These are phyloP conservation scores for Aspergillus sojae DNA, from an alignment of 2,329 filamentous ascomycete species.

Conservation along the genomic window DNA sequence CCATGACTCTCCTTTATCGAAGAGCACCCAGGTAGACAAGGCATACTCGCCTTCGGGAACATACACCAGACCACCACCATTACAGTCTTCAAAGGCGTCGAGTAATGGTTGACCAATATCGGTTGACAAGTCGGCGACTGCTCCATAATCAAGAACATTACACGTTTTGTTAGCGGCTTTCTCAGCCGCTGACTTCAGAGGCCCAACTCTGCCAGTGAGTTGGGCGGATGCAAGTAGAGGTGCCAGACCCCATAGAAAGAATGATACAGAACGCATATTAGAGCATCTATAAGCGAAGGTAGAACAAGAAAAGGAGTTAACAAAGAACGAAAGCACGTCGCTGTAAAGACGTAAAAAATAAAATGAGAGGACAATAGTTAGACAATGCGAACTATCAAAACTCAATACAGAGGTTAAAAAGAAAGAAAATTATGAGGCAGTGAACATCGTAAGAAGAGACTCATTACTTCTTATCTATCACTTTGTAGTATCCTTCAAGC, in stretches of 20 bases:
- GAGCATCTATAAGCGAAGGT: too few species aligned
- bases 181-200: constrained; percentile 42
- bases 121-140: constrained; percentile 53
- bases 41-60: constrained; percentile 55
- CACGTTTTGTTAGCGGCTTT: constrained; percentile 55
- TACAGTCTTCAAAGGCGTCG: constrained; percentile 55
- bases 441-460: too few species aligned
- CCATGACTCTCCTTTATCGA: constrained; percentile 52
- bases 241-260: constrained; percentile 21
- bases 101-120: constrained; percentile 54
- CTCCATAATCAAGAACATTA: constrained; percentile 57
- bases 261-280: too few species aligned
- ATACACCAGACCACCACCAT: constrained; percentile 53
- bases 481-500: too few species aligned
- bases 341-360: too few species aligned
- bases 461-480: too few species aligned
- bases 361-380: too few species aligned
- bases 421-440: too few species aligned
- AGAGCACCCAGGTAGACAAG: constrained; percentile 53
- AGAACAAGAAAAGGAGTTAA: too few species aligned
- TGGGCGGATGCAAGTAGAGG: constrained; percentile 36
- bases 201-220: constrained; percentile 48
- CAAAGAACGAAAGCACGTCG: too few species aligned
- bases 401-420: too few species aligned
- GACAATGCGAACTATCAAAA: too few species aligned